Percentiles rank a stretch among this genome's conserved stretches.
phyloP scores from a whole-genome alignment of 441 rosid genomes.

The Gossypium trilobum region DNA sequence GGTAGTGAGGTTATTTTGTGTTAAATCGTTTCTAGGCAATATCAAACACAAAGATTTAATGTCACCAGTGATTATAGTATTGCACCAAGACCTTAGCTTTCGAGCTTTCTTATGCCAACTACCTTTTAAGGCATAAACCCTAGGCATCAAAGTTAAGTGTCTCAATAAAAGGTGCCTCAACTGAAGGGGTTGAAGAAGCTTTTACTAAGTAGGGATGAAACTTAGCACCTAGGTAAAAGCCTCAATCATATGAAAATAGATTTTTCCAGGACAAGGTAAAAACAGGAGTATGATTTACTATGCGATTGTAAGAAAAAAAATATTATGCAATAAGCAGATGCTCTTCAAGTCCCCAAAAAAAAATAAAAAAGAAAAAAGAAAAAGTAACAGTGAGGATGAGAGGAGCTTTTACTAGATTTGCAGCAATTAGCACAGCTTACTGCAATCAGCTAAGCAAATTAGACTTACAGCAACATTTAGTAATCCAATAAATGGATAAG shows the following conservation, averaged over 20 bases:
- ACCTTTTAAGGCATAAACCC: neutral
- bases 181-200: neutral
- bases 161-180: neutral
- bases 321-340: neutral
- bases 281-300: neutral
- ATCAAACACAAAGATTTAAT: neutral
- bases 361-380: neutral
- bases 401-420: neutral
- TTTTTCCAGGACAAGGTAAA: neutral
- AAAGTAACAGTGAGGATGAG: neutral
- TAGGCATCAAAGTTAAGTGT: neutral
- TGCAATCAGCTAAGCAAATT: conserved; percentile 11
- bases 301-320: neutral
- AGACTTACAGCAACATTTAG: conserved; percentile 87
- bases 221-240: neutral
- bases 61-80: neutral
- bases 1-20: neutral
- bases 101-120: neutral
- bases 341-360: neutral
- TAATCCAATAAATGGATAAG: conserved; percentile 62
- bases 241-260: neutral
- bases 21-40: neutral
- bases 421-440: neutral
- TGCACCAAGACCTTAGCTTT: neutral
- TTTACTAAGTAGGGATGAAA: neutral